Evolutionary conservation across 306 rosid species (phyloP), one percentile per base, ranked within the genome.

Genomic region (Trifolium subterraneum): DNA sequence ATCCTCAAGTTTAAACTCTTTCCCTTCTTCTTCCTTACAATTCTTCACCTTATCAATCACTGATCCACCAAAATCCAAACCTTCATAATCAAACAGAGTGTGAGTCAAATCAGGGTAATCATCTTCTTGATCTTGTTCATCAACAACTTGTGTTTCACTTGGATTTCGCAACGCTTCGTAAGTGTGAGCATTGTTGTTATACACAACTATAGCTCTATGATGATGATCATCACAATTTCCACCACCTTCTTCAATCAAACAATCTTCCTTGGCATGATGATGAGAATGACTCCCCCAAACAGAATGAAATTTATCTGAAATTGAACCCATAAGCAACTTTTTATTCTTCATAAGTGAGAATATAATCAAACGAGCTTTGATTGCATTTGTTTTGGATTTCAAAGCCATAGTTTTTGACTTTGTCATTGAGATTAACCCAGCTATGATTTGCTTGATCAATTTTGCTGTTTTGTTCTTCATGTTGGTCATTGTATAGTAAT

Each of bases 31-130:
- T 70, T 78, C 92, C 79, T 84, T 88, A 0, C 89, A 87, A 61
- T 89, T 85, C 83, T 85, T 89, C 83, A 93, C 93, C 81, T 81
- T 47, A 35, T 89, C 97, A 54, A 93, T 87, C 83, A 93, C 90
- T 0, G 97, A 93, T 4, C 88, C 90, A 8, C 82, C 90, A 12
- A 80, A 78, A 22, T 87, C 88, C 60, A 88, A 75, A 60, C 82
- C 90, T 44, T 89, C 88, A 0, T 87, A 78, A 0, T 88, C 86
- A 68, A 89, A 93, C 5, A 89, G 76, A 1, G 86, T 60, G 85
- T 89, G 97, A 10, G 86, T 89, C 15, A 91, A 86, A 79, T 93
- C 98, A 2, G 96, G 97, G 31, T 89, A 89, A 85, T 88, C 67
- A 29, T 56, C 63, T 56, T 52, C 70, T 5, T 50, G 62, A 20